Base-by-base conservation (phyloP, 176 grass and related monocot species). In the Carex pumila region DNA sequence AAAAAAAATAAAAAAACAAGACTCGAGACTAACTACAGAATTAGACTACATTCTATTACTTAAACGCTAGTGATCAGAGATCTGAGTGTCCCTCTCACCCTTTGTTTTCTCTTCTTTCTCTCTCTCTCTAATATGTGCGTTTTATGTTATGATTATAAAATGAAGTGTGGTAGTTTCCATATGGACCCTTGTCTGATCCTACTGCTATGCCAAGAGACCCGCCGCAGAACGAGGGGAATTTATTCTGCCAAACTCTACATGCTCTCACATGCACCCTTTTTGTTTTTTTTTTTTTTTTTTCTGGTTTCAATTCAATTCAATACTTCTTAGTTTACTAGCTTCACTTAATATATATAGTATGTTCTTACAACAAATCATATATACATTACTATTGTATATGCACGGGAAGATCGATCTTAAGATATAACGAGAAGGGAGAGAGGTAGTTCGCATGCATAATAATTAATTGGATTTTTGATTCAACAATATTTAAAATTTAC, bases 181-280 rank as follows among this genome's bases (percentile, higher is more conserved):
- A 82, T 83, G 62, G 81, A 83, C 81, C 49, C 19, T 64, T 83
- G 81, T 83, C 61, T 66, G 39, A 25, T 83, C 81, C 81, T 69
- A 36, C 60, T 83, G 81, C 61, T 7, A 69, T 66, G 81, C 62
- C 81, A 52, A 83, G 69, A 83, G 81, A 83, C 81, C 81, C 81
- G 81, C 61, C 81, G 81, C 61, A 69, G 62, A 83, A 83, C 43
- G 19, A 68, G 81, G 81, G 62, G 81, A 83, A 83, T 83, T 83
- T 83, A 83, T 83, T 83, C 81, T 83, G 62, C 62, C 81, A 83
- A 83, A 68, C 81, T 66, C 41, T 66, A 83, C 81, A 83, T 83
- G 81, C 81, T 83, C 61, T 83, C 81, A 83, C 81, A 83, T 83
- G 81, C 61, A 81, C 56, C 36, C 62, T 17, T 83, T 83, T 83